Conservation (phyloP, 148 eudicot species). For the Rhododendron ferrugineum region DNA sequence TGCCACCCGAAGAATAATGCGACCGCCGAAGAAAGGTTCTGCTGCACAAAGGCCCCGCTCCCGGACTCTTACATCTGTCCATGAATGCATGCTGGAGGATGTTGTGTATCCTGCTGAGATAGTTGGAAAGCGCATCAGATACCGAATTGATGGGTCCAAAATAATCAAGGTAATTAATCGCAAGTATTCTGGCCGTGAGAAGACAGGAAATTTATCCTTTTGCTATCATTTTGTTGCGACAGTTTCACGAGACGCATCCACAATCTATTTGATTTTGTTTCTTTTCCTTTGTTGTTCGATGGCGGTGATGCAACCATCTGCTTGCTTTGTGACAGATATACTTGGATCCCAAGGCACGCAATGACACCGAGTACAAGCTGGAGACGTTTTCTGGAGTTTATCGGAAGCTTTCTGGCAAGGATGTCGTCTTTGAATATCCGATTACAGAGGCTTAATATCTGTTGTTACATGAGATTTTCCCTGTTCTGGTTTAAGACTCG, state of each 20-base stretch:
- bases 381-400: slow-evolving; percentile 84
- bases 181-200: not conserved
- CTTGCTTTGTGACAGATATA: slow-evolving; percentile 36
- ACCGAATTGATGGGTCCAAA: slow-evolving; percentile 77
- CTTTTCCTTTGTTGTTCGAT: not conserved
- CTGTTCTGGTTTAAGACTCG: not conserved
- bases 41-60: slow-evolving; percentile 76
- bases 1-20: slow-evolving; percentile 78
- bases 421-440: slow-evolving; percentile 83
- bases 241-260: not conserved
- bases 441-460: slow-evolving; percentile 37
- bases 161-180: slow-evolving; percentile 62
- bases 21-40: slow-evolving; percentile 93
- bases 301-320: not conserved
- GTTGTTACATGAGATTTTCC: not conserved
- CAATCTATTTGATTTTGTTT: no score
- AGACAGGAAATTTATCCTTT: not conserved
- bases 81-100: slow-evolving; percentile 83
- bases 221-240: not conserved
- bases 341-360: slow-evolving; percentile 82
- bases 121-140: slow-evolving; percentile 80
- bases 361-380: slow-evolving; percentile 87
- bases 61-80: slow-evolving; percentile 86
- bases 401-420: slow-evolving; percentile 91
- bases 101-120: slow-evolving; percentile 86